phyloP scores from a whole-genome alignment of 2,329 filamentous ascomycete species.

The Aspergillus aculeatus region DNA sequence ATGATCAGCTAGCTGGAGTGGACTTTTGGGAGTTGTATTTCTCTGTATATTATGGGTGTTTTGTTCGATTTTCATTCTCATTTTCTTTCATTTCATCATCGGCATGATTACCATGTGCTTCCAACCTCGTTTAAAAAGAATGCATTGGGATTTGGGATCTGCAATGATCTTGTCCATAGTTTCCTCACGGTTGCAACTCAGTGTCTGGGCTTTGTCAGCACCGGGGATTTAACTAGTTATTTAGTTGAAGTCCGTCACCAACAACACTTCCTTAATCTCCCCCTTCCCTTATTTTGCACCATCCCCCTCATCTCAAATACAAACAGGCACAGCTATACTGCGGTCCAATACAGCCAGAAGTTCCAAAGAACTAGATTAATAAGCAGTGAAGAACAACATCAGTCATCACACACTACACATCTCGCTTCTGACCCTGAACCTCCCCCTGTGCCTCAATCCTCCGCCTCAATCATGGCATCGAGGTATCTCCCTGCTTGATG shows the following conservation, averaged over 20 bases:
- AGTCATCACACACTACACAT: too few species aligned
- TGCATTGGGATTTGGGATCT: not conserved
- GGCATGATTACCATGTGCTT: not conserved
- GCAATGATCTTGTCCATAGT: too few species aligned
- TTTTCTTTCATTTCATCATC: slow-evolving; percentile 5
- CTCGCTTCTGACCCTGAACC: too few species aligned
- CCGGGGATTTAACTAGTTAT: not conserved
- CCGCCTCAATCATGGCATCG: too few species aligned
- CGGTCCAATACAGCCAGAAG: too few species aligned
- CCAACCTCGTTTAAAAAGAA: not conserved
- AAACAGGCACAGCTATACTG: too few species aligned
- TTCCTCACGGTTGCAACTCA: not conserved
- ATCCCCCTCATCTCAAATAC: not conserved
- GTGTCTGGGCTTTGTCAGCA: not conserved
- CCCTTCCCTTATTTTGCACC: not conserved
- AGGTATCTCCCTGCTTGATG: too few species aligned
- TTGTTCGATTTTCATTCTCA: not conserved
- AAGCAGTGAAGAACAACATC: too few species aligned
- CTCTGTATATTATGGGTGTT: slow-evolving; percentile 18
- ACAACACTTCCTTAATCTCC: too few species aligned
- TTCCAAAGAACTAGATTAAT: too few species aligned
- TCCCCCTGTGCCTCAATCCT: too few species aligned
- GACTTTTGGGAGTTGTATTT: slow-evolving; percentile 9
- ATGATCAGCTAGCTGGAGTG: slow-evolving; percentile 8
- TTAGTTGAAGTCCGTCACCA: not conserved